phyloP scores from a whole-genome alignment of 495 filamentous ascomycete species.

The Talaromyces trachyspermus region DNA sequence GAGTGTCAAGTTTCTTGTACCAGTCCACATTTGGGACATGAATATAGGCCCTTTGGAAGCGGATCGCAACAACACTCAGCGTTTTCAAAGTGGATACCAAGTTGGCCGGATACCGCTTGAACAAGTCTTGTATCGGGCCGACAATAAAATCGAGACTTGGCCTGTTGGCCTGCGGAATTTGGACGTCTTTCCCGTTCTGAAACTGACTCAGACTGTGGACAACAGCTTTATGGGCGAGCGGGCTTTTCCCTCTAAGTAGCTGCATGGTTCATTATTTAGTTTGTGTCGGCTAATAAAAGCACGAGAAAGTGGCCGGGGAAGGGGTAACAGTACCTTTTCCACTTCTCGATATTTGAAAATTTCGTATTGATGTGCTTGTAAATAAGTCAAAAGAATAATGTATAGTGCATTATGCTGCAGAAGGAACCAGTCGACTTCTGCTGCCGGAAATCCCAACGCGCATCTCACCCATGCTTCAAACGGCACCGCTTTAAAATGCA shows the following conservation, averaged over 20 bases:
- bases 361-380: conserved; percentile 29
- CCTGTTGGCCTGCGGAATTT: conserved; percentile 8
- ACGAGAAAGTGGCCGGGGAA: not conserved
- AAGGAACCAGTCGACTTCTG: conserved; percentile 34
- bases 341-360: conserved; percentile 26
- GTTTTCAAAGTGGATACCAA: conserved; percentile 28
- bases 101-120: conserved; percentile 24
- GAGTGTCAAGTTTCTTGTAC: conserved; percentile 24
- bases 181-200: conserved; percentile 10
- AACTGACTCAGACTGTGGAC: conserved; percentile 20
- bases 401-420: conserved; percentile 33
- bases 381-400: conserved; percentile 28
- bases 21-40: conserved; percentile 30
- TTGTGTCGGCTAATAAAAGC: not conserved
- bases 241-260: conserved; percentile 30
- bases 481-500: conserved; percentile 32
- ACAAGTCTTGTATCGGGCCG: conserved; percentile 30
- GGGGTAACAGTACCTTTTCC: conserved; percentile 22
- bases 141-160: conserved; percentile 34
- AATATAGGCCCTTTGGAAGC: conserved; percentile 30
- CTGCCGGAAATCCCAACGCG: conserved; percentile 26
- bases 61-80: conserved; percentile 25
- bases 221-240: conserved; percentile 34
- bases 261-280: conserved; percentile 10
- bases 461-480: conserved; percentile 38